Evolutionary conservation across 768 basidiomycete genomes (phyloP).

Genomic region (Leucocoprinus birnbaumii): DNA sequence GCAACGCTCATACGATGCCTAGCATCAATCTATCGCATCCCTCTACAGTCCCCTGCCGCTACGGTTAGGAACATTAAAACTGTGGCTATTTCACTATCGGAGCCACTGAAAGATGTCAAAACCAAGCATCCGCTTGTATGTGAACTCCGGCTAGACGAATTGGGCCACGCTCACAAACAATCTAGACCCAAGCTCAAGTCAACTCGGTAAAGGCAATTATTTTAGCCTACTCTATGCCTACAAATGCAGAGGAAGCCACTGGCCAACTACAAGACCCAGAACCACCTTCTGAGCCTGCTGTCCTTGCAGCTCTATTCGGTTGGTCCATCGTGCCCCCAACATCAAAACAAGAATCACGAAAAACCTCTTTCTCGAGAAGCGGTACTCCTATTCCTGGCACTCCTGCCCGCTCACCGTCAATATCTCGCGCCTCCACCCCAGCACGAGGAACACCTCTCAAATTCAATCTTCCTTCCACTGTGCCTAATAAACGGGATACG

Average conservation of each 20-base stretch:
- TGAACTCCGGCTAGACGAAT: not conserved
- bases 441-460: constrained; percentile 12
- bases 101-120: constrained; percentile 47
- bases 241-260: constrained; percentile 12
- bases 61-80: constrained; percentile 61
- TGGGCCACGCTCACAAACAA: not conserved
- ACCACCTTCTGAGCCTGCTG: constrained; percentile 36
- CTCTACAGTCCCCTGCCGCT: constrained; percentile 60
- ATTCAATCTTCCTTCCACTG: constrained; percentile 25
- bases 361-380: constrained; percentile 1
- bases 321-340: constrained; percentile 44
- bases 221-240: constrained; percentile 25
- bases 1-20: not conserved
- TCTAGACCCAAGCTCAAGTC: constrained; percentile 57
- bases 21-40: constrained; percentile 75
- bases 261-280: constrained; percentile 16
- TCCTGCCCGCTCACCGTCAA: constrained; percentile 13
- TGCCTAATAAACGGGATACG: constrained; percentile 37
- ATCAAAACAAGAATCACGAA: constrained; percentile 16
- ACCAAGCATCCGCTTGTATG: constrained; percentile 76
- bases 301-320: constrained; percentile 47
- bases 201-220: constrained; percentile 49
- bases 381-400: constrained; percentile 11
- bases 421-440: constrained; percentile 20
- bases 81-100: constrained; percentile 50